phyloP scores from a whole-genome alignment of 1,139 yeast species.

The Sugiyamaella pinicola region DNA sequence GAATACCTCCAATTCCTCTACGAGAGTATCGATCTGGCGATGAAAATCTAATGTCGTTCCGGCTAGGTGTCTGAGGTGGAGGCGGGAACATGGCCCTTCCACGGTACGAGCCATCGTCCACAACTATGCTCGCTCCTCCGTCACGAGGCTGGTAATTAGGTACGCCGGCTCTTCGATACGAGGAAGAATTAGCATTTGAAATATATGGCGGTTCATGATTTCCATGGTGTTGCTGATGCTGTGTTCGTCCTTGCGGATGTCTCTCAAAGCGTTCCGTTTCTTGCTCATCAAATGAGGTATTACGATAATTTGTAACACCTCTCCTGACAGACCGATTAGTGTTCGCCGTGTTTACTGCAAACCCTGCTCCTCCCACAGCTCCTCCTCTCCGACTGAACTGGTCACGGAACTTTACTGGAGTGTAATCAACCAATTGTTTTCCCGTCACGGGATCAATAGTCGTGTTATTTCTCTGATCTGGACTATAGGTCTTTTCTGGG shows the following conservation, averaged over 20 bases:
- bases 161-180: neutral
- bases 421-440: slow-evolving; percentile 12
- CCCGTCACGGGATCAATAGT: slow-evolving; percentile 12
- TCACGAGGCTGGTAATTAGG: neutral
- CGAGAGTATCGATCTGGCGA: slow-evolving; percentile 16
- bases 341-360: too few relatives aligned
- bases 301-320: neutral
- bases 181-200: neutral
- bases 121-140: neutral
- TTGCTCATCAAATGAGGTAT: too few relatives aligned
- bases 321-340: neutral
- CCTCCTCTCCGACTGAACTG: slow-evolving; percentile 6
- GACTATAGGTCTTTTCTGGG: slow-evolving; percentile 33
- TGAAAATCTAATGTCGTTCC: slow-evolving; percentile 12
- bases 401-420: slow-evolving; percentile 16
- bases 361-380: neutral
- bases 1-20: slow-evolving; percentile 4
- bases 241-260: too few relatives aligned
- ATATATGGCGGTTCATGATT: neutral
- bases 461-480: neutral
- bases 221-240: neutral
- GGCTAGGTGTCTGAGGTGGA: slow-evolving; percentile 9
- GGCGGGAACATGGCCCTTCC: slow-evolving; percentile 12
- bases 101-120: neutral
- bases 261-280: too few relatives aligned